phyloP scores from a whole-genome alignment of 805 yeast species.

The Schizosaccharomyces octosporus region DNA sequence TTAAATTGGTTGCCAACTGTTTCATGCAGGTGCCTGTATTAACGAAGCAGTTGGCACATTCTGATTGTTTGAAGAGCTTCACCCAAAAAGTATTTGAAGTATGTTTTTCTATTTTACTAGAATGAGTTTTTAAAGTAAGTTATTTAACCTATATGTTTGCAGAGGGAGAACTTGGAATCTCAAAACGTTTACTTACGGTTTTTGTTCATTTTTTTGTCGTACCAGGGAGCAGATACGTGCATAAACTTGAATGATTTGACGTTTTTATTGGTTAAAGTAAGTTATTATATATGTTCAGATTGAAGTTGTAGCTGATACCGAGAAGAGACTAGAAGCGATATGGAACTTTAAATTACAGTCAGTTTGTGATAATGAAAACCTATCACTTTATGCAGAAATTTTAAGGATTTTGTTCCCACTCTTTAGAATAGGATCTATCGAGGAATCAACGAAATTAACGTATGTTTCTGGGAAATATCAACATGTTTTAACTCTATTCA shows the following conservation, averaged over 20 bases:
- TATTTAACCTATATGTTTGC: not conserved
- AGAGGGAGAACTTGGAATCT: not conserved
- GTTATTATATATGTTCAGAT: not conserved
- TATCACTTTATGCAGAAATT: not conserved
- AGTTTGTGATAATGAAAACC: not conserved
- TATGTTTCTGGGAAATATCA: not conserved
- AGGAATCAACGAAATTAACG: not conserved
- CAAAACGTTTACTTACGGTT: not conserved
- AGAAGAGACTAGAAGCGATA: not conserved
- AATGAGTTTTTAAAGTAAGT: not conserved
- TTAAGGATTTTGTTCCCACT: not conserved
- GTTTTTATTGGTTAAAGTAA: not conserved
- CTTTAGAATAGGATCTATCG: not conserved
- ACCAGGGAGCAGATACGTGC: not conserved
- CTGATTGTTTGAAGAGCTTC: not conserved
- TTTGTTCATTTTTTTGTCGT: not conserved
- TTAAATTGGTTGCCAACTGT: not conserved
- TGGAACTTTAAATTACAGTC: not conserved
- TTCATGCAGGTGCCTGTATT: not conserved
- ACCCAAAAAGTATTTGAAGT: not conserved
- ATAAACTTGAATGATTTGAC: not conserved
- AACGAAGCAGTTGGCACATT: not conserved
- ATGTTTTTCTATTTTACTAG: not conserved
- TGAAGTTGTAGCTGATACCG: too few relatives aligned
- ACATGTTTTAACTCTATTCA: not conserved